Conservation (phyloP, 2,329 filamentous ascomycete species). For the Calonectria ilicicola region DNA sequence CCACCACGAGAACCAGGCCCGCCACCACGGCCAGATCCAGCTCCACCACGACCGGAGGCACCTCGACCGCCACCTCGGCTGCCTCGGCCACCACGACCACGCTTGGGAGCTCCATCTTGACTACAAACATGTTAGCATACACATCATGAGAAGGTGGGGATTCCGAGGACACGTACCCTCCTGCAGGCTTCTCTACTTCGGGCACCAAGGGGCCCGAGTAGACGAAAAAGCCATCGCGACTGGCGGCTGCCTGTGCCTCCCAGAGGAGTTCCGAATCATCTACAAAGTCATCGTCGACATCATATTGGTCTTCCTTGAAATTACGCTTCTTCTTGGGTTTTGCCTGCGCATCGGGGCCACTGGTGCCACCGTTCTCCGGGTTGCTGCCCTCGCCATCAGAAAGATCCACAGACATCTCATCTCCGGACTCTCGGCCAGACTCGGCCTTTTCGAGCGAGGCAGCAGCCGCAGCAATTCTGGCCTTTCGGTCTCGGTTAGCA, state of each 20-base stretch:
- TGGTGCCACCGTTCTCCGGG: constrained; percentile 80
- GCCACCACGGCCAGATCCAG: constrained; percentile 59
- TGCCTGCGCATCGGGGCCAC: constrained; percentile 70
- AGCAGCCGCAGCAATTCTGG: constrained; percentile 89
- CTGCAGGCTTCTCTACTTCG: constrained; percentile 81
- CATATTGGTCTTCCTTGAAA: constrained; percentile 85
- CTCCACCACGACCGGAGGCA: constrained; percentile 68
- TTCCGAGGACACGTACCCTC: constrained; percentile 57
- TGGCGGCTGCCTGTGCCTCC: constrained; percentile 95
- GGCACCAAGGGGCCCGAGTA: constrained; percentile 93
- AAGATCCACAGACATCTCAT: constrained; percentile 86
- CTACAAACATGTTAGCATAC: constrained; percentile 59
- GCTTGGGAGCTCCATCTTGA: constrained; percentile 79
- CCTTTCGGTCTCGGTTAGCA: constrained; percentile 87
- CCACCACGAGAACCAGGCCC: constrained; percentile 81
- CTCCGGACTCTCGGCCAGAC: constrained; percentile 75
- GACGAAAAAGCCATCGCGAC: constrained; percentile 97
- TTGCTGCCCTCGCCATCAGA: constrained; percentile 85
- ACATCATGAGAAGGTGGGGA: constrained; percentile 16
- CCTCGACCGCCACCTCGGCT: constrained; percentile 69
- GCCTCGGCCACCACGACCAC: constrained; percentile 67
- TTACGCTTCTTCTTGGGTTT: constrained; percentile 84
- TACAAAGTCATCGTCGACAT: constrained; percentile 85
- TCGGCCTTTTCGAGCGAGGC: constrained; percentile 84
- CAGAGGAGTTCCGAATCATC: constrained; percentile 95